Conservation (phyloP, 345 rosid genomes). For the Noccaea bulbosa region DNA sequence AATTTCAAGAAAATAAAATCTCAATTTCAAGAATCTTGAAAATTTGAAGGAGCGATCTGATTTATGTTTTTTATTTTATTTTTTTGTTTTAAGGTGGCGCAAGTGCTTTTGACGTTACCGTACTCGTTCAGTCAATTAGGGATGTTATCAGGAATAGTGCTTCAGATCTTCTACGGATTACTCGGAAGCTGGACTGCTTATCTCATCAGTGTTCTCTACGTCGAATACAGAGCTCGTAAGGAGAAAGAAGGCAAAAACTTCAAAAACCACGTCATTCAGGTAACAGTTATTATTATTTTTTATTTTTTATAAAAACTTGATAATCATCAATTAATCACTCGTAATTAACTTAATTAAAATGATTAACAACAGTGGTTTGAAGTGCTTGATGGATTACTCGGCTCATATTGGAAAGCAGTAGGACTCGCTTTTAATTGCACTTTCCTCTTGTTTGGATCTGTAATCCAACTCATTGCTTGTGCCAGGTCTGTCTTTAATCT, state of each 20-base stretch:
- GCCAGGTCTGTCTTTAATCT: conserved; percentile 62
- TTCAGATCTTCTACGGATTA: conserved; percentile 88
- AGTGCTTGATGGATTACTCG: conserved; percentile 92
- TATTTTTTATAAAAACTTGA: no score
- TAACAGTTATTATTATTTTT: no score
- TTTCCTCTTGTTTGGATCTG: conserved; percentile 95
- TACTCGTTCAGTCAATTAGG: conserved; percentile 99
- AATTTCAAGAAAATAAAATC: not conserved
- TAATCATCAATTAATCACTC: no score
- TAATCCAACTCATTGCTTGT: conserved; percentile 96
- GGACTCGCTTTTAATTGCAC: conserved; percentile 99
- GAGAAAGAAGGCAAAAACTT: conserved; percentile 93
- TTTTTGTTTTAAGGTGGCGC: conserved; percentile 68
- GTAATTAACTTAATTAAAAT: no score
- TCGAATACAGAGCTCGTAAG: conserved; percentile 87
- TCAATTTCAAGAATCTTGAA: not conserved
- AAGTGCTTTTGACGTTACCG: conserved; percentile 90
- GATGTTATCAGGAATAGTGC: conserved; percentile 79
- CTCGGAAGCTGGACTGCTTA: conserved; percentile 99
- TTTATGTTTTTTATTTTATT: not conserved
- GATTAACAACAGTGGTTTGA: conserved; percentile 80
- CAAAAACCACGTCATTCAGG: conserved; percentile 96
- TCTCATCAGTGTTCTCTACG: conserved; percentile 93
- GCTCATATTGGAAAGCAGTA: conserved; percentile 91
- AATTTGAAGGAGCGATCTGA: not conserved